Conservation (phyloP, 108 stramenopile genomes). For the Pseudonitzschia multiseries region DNA sequence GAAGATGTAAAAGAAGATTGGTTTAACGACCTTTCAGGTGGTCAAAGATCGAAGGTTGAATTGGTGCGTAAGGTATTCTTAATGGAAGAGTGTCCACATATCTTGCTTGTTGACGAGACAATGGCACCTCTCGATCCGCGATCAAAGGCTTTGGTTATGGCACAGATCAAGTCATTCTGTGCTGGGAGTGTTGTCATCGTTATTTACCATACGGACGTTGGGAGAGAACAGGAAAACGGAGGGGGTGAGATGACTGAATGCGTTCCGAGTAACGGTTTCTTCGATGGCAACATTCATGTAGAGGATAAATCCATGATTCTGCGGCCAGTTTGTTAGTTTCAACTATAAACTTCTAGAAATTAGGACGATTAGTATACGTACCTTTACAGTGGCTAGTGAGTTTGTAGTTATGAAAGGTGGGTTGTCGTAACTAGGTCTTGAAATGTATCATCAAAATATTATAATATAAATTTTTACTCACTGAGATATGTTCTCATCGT, state of each 20-base stretch:
- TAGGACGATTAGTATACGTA: no score
- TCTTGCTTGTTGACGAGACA: constrained; percentile 83
- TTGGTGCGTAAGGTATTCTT: constrained; percentile 81
- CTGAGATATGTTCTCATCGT: no score
- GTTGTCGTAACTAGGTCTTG: no score
- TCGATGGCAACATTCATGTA: constrained; percentile 83
- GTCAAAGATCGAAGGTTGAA: constrained; percentile 88
- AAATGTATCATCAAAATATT: no score
- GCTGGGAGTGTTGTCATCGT: constrained; percentile 73
- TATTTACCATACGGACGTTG: constrained; percentile 90
- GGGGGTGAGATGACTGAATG: constrained; percentile 51
- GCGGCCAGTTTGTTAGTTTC: constrained; percentile 64
- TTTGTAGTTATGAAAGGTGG: no score
- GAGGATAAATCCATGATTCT: constrained; percentile 59
- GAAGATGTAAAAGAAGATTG: constrained; percentile 85
- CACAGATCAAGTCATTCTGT: constrained; percentile 78
- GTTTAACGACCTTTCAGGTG: constrained; percentile 84
- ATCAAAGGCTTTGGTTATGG: constrained; percentile 79
- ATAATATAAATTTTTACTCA: no score
- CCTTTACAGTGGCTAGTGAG: no score
- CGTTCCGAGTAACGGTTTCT: constrained; percentile 83
- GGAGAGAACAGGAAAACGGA: constrained; percentile 27
- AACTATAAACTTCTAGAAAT: not conserved
- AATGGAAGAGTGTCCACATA: constrained; percentile 65
- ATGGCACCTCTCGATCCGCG: constrained; percentile 87